A percentile compares a stretch with the other conserved stretches of the same genome.
These are phyloP conservation scores for Sugiyamaella xylanicola DNA, from an alignment of 1,139 yeast species.

Conservation along the genomic window DNA sequence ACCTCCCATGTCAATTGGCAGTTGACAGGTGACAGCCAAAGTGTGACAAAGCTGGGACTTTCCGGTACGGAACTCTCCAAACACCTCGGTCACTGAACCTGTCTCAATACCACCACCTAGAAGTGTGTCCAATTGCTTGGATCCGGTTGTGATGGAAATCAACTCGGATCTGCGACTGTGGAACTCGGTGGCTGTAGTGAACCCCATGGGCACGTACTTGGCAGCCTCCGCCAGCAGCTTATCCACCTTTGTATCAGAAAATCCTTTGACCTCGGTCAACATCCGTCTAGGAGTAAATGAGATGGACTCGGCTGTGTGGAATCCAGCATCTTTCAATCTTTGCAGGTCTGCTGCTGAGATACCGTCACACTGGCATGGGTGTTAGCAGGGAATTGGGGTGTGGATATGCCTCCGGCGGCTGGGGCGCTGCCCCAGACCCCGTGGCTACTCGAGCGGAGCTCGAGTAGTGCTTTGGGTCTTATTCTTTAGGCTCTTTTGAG, in stretches of 20 bases:
- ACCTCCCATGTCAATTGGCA: slow-evolving; percentile 97
- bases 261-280: slow-evolving; percentile 79
- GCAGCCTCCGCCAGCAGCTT: slow-evolving; percentile 79
- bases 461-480: not conserved
- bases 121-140: slow-evolving; percentile 88
- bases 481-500: too few species aligned
- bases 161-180: slow-evolving; percentile 88
- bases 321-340: slow-evolving; percentile 80
- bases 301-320: slow-evolving; percentile 85
- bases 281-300: slow-evolving; percentile 89
- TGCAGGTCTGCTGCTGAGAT: slow-evolving; percentile 77
- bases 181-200: slow-evolving; percentile 95
- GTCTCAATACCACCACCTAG: slow-evolving; percentile 98
- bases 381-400: slow-evolving; percentile 18
- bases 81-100: slow-evolving; percentile 93
- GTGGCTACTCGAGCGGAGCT: not conserved
- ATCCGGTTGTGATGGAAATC: slow-evolving; percentile 92
- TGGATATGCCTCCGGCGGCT: slow-evolving; percentile 17
- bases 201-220: slow-evolving; percentile 90
- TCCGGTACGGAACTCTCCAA: slow-evolving; percentile 98
- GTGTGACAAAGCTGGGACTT: slow-evolving; percentile 97
- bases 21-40: slow-evolving; percentile 92
- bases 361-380: slow-evolving; percentile 69
- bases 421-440: slow-evolving; percentile 17
- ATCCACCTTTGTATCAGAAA: slow-evolving; percentile 95